Conservation (phyloP, 176 grass and related monocot species). For the Aegilops tauschii region DNA sequence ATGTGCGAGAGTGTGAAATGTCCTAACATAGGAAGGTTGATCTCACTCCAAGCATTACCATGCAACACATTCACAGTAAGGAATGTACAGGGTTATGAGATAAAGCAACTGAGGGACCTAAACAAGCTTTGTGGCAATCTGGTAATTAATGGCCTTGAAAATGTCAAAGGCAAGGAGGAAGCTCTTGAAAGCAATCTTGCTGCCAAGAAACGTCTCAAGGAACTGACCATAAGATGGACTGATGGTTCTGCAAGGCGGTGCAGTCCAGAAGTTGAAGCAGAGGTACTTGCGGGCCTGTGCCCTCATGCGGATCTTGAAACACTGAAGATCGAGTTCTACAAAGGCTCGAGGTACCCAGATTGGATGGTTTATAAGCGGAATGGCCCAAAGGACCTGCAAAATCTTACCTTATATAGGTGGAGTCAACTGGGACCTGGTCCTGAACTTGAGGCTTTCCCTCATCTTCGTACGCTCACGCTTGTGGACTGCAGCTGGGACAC, state of each 20-base stretch:
- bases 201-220: neutral
- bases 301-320: neutral
- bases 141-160: rapidly evolving
- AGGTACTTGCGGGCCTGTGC: neutral
- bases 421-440: neutral
- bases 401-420: rapidly evolving
- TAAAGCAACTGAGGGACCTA: neutral
- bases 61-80: neutral
- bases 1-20: rapidly evolving
- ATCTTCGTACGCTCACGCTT: neutral
- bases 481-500: rapidly evolving
- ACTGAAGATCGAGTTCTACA: rapidly evolving
- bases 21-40: neutral
- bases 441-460: neutral
- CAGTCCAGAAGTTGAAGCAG: neutral
- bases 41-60: neutral
- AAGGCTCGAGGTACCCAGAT: neutral
- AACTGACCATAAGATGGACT: neutral
- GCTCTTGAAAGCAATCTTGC: neutral
- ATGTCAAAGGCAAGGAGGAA: neutral
- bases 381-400: neutral
- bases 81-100: neutral
- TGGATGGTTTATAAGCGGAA: neutral
- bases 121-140: neutral
- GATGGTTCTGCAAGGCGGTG: neutral